Evolutionary conservation across 1,139 yeast genomes (phyloP).

Genomic region (Pichia cactophila): DNA sequence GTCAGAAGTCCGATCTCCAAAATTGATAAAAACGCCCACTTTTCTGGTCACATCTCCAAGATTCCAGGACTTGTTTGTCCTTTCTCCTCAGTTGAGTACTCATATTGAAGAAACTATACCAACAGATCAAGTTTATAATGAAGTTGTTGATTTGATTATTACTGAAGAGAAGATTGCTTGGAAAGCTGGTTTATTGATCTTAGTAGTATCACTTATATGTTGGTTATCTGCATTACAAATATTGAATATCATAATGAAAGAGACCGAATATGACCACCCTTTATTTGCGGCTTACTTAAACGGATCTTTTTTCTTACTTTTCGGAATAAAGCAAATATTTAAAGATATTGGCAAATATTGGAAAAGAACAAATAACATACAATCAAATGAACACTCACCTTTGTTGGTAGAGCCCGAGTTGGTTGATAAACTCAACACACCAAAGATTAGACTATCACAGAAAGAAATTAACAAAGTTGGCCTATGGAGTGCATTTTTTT

Average conservation of each 20-base stretch:
- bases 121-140: conserved; percentile 24
- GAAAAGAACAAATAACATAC: neutral
- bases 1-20: neutral
- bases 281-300: conserved; percentile 39
- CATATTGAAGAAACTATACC: conserved; percentile 7
- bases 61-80: conserved; percentile 1
- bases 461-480: conserved; percentile 34
- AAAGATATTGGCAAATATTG: neutral
- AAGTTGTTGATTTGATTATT: conserved; percentile 40
- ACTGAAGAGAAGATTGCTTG: conserved; percentile 38
- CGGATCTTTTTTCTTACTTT: conserved; percentile 40
- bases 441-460: conserved; percentile 26
- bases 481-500: conserved; percentile 35
- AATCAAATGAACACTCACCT: conserved; percentile 3
- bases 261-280: conserved; percentile 42
- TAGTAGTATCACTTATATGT: conserved; percentile 36
- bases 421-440: conserved; percentile 15
- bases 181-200: conserved; percentile 36
- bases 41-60: conserved; percentile 18
- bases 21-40: conserved; percentile 19
- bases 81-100: neutral
- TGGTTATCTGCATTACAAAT: conserved; percentile 47
- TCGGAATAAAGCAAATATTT: conserved; percentile 24
- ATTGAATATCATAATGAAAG: conserved; percentile 42
- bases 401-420: neutral